Evolutionary conservation across 2,329 filamentous ascomycete genomes (phyloP).

Genomic region (Cercospora berteroae): DNA sequence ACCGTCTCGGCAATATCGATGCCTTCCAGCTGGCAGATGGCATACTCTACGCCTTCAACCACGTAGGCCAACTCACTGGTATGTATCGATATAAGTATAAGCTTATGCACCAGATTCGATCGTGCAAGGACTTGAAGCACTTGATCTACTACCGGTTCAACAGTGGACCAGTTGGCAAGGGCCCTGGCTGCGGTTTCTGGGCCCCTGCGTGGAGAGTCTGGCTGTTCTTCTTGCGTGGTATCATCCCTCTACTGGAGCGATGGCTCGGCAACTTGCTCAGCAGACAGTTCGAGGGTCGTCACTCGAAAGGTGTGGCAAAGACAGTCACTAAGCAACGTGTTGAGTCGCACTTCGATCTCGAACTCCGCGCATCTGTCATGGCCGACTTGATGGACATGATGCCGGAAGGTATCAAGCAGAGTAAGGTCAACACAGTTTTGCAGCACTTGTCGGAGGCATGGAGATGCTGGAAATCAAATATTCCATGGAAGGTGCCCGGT

Average conservation of each 20-base stretch:
- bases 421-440: conserved; percentile 96
- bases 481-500: conserved; percentile 98
- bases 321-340: conserved; percentile 99
- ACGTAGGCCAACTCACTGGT: conserved; percentile 94
- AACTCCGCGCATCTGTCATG: conserved; percentile 97
- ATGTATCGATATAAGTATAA: conserved; percentile 99
- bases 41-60: conserved; percentile 99
- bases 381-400: conserved; percentile 99
- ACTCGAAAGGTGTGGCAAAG: conserved; percentile 98
- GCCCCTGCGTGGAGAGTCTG: conserved; percentile 97
- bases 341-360: conserved; percentile 96
- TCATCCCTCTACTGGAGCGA: conserved; percentile 91
- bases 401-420: conserved; percentile 99
- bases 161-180: conserved; percentile 92
- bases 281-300: conserved; percentile 94
- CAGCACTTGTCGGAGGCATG: conserved; percentile 97
- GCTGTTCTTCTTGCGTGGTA: conserved; percentile 99
- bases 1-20: conserved; percentile 94
- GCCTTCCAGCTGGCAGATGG: conserved; percentile 98
- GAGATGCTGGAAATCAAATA: conserved; percentile 99
- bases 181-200: conserved; percentile 98
- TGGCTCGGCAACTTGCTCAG: conserved; percentile 97
- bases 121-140: conserved; percentile 98
- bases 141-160: conserved; percentile 99
- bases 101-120: conserved; percentile 98